These are phyloP conservation scores for Ascochyta fabae DNA, from an alignment of 2,329 filamentous ascomycete genomes.

Conservation along the genomic window DNA sequence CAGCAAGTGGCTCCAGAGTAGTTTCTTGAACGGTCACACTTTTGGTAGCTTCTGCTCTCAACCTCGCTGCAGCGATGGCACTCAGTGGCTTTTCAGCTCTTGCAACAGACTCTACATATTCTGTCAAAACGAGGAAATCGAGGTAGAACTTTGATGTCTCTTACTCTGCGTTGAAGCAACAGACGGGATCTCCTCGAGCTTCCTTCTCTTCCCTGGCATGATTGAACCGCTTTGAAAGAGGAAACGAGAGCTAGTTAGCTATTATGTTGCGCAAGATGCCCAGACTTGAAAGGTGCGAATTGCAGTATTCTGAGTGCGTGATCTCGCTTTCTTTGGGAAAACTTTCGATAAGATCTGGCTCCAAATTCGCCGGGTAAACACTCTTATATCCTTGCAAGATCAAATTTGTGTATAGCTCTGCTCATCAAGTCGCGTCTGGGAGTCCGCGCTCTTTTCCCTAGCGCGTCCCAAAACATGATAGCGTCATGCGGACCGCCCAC, in stretches of 20 bases:
- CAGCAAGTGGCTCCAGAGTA: conserved; percentile 20
- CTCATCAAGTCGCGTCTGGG: conserved; percentile 4
- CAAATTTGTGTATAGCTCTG: too few species aligned
- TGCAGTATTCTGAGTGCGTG: background rate
- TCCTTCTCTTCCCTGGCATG: conserved; percentile 45
- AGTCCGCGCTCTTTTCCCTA: conserved; percentile 26
- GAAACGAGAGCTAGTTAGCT: background rate
- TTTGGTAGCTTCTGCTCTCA: conserved; percentile 32
- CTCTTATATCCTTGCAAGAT: background rate
- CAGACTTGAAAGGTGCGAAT: background rate
- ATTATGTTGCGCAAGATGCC: background rate
- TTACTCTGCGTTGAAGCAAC: conserved; percentile 18
- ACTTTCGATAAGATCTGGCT: too few species aligned
- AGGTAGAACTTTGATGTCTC: background rate
- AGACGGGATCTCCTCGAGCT: conserved; percentile 18
- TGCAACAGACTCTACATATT: conserved; percentile 14
- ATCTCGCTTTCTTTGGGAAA: too few species aligned
- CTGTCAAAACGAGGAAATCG: conserved; percentile 2
- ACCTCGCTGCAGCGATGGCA: conserved; percentile 44
- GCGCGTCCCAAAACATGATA: conserved; percentile 18
- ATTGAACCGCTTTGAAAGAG: background rate
- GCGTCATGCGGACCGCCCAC: background rate
- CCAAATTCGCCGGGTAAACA: background rate
- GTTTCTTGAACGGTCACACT: conserved; percentile 15
- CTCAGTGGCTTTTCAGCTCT: conserved; percentile 34